Conservation (phyloP, 495 filamentous ascomycete genomes). For the Xylona heveae region DNA sequence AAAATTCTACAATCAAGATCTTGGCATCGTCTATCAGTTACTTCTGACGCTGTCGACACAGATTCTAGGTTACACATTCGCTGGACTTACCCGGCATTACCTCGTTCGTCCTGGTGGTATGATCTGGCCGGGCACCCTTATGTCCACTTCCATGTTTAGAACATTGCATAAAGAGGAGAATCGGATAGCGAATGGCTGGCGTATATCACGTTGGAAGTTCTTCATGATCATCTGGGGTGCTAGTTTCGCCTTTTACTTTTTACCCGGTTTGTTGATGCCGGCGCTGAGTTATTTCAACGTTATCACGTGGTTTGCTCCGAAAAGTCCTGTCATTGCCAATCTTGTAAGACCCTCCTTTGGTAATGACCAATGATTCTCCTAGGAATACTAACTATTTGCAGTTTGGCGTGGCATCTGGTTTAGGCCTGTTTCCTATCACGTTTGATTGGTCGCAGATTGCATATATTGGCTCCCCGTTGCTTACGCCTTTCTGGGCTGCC, state of each 20-base stretch:
- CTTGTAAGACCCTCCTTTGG: conserved; percentile 18
- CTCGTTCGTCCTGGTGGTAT: conserved; percentile 72
- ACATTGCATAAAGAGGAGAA: conserved; percentile 75
- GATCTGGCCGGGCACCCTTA: conserved; percentile 81
- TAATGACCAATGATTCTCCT: conserved; percentile 1
- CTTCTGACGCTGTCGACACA: conserved; percentile 68
- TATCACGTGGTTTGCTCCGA: conserved; percentile 73
- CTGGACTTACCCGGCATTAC: conserved; percentile 53
- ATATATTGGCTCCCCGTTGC: conserved; percentile 68
- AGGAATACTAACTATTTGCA: conserved; percentile 5
- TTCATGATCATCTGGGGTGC: conserved; percentile 29
- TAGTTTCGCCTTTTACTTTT: conserved; percentile 45
- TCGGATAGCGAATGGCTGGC: conserved; percentile 64
- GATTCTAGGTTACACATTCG: conserved; percentile 67
- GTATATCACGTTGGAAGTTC: conserved; percentile 59
- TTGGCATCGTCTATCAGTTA: conserved; percentile 51
- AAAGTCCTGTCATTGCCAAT: conserved; percentile 57
- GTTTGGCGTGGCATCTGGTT: conserved; percentile 66
- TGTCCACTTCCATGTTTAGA: conserved; percentile 70
- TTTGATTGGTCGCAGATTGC: conserved; percentile 92
- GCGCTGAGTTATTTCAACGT: conserved; percentile 81
- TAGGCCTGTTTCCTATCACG: conserved; percentile 70
- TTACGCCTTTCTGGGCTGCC: conserved; percentile 84
- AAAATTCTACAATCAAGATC: conserved; percentile 67
- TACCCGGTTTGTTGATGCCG: conserved; percentile 68